Conservation (phyloP, 2,329 filamentous ascomycete species). For the Colletotrichum gigasporum region DNA sequence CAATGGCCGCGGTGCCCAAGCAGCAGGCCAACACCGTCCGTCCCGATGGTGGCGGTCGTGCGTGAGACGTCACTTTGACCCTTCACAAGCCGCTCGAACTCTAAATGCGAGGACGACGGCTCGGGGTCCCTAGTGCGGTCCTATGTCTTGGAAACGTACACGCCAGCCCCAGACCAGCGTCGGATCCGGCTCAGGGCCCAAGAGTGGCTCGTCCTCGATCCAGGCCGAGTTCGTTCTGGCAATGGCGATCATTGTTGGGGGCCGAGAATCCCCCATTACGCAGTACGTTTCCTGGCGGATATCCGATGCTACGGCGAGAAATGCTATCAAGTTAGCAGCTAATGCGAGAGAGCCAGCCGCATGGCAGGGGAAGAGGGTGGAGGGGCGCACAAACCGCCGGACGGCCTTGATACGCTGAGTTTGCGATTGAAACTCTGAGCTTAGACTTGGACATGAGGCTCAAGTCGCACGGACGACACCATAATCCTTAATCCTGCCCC, state of each 20-base stretch:
- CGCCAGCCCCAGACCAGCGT: too few relatives aligned
- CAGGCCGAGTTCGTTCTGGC: too few relatives aligned
- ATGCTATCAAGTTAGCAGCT: too few relatives aligned
- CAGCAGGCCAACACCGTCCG: neutral
- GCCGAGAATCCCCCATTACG: too few relatives aligned
- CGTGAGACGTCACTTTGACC: slow-evolving; percentile 21
- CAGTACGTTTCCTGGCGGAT: too few relatives aligned
- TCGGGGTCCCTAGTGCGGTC: neutral
- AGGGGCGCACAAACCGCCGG: neutral
- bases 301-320: too few relatives aligned
- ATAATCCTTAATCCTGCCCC: neutral
- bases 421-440: slow-evolving; percentile 9
- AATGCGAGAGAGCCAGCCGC: too few relatives aligned
- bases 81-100: neutral
- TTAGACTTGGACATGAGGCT: slow-evolving; percentile 14
- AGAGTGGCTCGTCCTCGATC: too few relatives aligned
- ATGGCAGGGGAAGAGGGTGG: too few relatives aligned
- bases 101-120: neutral
- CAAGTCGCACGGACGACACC: slow-evolving; percentile 15
- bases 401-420: neutral
- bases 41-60: neutral
- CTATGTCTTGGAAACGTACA: too few relatives aligned
- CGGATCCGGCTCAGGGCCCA: too few relatives aligned
- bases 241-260: too few relatives aligned
- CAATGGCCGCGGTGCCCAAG: neutral